Evolutionary conservation across 2,329 filamentous ascomycete genomes (phyloP).

Genomic region (Penicillium capsulatum): DNA sequence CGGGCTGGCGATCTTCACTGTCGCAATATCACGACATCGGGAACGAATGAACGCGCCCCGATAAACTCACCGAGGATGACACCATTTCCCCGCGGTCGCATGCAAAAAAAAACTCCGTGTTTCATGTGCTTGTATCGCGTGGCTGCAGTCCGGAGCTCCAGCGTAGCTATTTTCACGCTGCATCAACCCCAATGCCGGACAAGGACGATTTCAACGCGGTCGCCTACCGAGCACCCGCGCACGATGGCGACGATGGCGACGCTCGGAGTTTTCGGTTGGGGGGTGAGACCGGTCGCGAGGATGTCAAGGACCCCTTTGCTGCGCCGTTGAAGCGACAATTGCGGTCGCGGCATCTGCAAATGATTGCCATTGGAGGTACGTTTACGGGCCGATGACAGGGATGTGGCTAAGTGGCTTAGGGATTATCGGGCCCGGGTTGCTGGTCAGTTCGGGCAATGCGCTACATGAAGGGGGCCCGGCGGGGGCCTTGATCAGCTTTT

Average conservation of each 20-base stretch:
- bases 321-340: conserved; percentile 45
- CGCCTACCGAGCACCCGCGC: too few species aligned
- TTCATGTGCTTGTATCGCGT: too few species aligned
- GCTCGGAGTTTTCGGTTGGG: too few species aligned
- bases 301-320: conserved; percentile 15
- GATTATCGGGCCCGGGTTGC: conserved; percentile 64
- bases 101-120: not conserved
- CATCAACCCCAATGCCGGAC: too few species aligned
- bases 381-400: conserved; percentile 46
- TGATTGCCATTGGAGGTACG: conserved; percentile 58
- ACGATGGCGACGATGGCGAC: too few species aligned
- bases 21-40: too few species aligned
- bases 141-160: too few species aligned
- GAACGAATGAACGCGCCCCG: too few species aligned
- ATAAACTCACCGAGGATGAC: too few species aligned
- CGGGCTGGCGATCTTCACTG: too few species aligned
- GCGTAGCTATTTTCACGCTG: not conserved
- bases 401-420: conserved; percentile 30
- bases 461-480: conserved; percentile 66
- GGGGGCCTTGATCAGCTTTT: conserved; percentile 68
- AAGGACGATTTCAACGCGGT: too few species aligned
- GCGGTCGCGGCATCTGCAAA: conserved; percentile 58
- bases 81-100: not conserved
- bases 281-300: conserved; percentile 3
- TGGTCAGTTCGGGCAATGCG: conserved; percentile 68